Conservation (phyloP, 306 rosid species). For the Dalbergia oliveri region DNA sequence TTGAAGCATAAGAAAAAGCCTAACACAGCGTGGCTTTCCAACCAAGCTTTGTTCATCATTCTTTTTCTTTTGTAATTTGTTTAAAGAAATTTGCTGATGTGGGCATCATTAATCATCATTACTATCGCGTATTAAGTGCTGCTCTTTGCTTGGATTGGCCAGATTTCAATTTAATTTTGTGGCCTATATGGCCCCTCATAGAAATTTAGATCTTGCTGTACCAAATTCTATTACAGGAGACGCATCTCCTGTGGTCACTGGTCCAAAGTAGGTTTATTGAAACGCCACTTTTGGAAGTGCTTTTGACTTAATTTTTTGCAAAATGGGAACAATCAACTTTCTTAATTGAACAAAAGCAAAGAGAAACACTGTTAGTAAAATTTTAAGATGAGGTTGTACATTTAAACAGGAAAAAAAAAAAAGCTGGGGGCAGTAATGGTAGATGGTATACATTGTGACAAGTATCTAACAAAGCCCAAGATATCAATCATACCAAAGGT, state of each 20-base stretch:
- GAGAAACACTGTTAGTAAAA: neutral
- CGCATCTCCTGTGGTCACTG: conserved; percentile 53
- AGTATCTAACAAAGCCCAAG: neutral
- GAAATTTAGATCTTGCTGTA: conserved; percentile 42
- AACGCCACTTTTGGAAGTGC: conserved; percentile 41
- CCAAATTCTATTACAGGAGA: conserved; percentile 35
- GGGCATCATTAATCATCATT: conserved; percentile 60
- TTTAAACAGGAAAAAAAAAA: no score
- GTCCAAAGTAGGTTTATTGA: conserved; percentile 39
- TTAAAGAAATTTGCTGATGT: conserved; percentile 49
- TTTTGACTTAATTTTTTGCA: conserved; percentile 41
- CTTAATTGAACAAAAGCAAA: neutral
- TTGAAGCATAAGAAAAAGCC: conserved; percentile 50
- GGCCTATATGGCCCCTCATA: conserved; percentile 43
- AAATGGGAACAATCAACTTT: neutral
- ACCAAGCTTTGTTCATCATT: conserved; percentile 55
- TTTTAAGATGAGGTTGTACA: neutral
- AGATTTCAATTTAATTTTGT: conserved; percentile 11
- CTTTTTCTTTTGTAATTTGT: conserved; percentile 41
- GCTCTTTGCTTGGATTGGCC: conserved; percentile 8
- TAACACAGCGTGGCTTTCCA: conserved; percentile 62
- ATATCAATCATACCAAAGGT: neutral
- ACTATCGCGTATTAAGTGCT: conserved; percentile 40
- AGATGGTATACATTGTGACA: neutral
- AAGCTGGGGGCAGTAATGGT: neutral